Evolutionary conservation across 495 filamentous ascomycete genomes (phyloP), one percentile per base, ranked within the genome.

Genomic region (Neurospora tetraspora): DNA sequence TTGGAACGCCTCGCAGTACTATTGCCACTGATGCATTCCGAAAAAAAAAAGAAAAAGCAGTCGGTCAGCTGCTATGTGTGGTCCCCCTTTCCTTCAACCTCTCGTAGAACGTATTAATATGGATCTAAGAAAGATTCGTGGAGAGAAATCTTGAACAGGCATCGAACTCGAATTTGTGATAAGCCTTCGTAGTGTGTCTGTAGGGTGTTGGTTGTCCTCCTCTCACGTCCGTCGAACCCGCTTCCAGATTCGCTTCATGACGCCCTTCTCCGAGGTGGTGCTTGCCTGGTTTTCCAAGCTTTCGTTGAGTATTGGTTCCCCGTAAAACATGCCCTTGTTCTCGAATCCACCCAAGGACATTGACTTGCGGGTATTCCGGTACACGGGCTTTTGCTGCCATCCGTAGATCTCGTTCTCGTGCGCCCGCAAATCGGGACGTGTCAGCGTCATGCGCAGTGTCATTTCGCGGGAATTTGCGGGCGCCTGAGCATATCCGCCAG

Each of bases 361-460:
- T 3, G 75, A 75, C 53, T 65, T 43, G 71, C 38, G 47, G 36
- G 76, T 76, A n/a, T 81, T 79, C 39, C 78, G 78, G 45, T 80
- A 78, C 18, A 72, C 69, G 9, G 78, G 73, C 71, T 83, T 82
- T 39, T 77, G 75, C 68, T 85, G 86, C 83, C 86, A 90, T 16
- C 89, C 84, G 74, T 87, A 91, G 40, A 88, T 82, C 76, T 87
- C 85, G 36, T 86, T 88, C 78, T 91, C 92, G 72, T 88, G 83
- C 2, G 88, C 89, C 53, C 93, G 88, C 70, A 97, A 86, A 77
- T 97, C 95, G 0, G 94, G 94, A 69, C 93, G 87, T 27, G 95
- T 98, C 69, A 97, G 86, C 7, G 95, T 97, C 93, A 98, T 96
- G 40, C 93, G 91, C 59, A 98, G 81, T 16, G 94, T 97, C 95